Percentiles rank a stretch among this genome's conserved stretches.
Evolutionary conservation across 169 alveolate species (phyloP).

Genomic region (Besnoitia besnoiti): DNA sequence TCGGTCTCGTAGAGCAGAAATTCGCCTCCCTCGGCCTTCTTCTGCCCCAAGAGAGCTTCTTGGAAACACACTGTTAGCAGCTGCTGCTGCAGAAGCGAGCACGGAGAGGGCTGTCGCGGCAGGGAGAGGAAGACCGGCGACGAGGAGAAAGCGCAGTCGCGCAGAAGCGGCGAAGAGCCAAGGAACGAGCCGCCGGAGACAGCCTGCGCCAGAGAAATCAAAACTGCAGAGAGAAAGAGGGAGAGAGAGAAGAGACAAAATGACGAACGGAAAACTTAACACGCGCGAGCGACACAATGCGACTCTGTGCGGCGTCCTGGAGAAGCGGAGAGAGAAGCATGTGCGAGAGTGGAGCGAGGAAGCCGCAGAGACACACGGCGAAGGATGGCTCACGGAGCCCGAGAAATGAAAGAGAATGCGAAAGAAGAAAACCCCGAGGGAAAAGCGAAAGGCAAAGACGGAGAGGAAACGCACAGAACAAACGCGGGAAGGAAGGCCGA

Average conservation of each 20-base stretch:
- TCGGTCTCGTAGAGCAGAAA: constrained; percentile 1
- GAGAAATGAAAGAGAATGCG: too few species aligned
- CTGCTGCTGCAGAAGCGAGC: constrained; percentile 35
- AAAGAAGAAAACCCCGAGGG: neutral
- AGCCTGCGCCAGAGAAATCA: neutral
- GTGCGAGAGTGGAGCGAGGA: too few species aligned
- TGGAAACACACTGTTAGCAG: neutral
- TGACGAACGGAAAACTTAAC: too few species aligned
- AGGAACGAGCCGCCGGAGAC: neutral
- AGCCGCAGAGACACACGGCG: neutral
- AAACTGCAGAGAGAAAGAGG: too few species aligned
- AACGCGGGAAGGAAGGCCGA: too few species aligned
- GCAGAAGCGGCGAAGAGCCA: neutral
- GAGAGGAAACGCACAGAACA: too few species aligned
- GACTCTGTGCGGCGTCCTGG: too few species aligned
- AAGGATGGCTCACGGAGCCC: neutral
- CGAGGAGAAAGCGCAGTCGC: neutral
- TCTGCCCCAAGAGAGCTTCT: neutral
- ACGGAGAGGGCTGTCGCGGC: constrained; percentile 20
- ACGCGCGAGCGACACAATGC: too few species aligned
- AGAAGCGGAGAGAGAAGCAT: too few species aligned
- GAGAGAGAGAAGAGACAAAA: too few species aligned
- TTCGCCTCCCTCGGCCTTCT: neutral
- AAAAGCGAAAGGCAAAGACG: neutral
- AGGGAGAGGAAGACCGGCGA: neutral